Conservation (phyloP, 164 flowering plant genomes). For the Vitis rupestris region DNA sequence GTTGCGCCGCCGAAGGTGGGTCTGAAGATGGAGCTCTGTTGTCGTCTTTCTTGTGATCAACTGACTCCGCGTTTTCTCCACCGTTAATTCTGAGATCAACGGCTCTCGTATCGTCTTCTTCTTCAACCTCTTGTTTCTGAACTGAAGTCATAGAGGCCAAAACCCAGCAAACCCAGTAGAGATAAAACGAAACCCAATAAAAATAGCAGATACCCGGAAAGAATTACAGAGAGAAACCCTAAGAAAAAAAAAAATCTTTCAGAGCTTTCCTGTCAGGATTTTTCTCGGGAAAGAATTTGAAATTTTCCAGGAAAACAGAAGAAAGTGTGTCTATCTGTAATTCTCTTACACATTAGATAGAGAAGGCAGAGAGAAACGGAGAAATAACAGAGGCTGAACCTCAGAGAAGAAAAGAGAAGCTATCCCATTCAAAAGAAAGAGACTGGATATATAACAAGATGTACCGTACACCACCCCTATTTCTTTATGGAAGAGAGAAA, state of each 20-base stretch:
- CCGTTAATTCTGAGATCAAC: slow-evolving; percentile 18
- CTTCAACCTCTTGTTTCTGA: slow-evolving; percentile 30
- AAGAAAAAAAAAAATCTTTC: no score
- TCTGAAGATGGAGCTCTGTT: not conserved
- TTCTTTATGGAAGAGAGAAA: no score
- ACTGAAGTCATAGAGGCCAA: slow-evolving; percentile 23
- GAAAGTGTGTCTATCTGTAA: no score
- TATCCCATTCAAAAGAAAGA: no score
- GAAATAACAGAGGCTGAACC: no score
- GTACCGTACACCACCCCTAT: no score
- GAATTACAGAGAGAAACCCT: not conserved
- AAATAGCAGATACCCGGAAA: not conserved
- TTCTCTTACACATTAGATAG: no score
- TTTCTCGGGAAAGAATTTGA: not conserved
- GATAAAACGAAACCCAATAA: not conserved
- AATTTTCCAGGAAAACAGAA: not conserved
- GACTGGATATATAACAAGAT: no score
- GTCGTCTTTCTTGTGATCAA: not conserved
- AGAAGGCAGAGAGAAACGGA: no score
- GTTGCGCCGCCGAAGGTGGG: not conserved
- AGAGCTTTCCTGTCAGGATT: no score
- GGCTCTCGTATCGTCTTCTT: slow-evolving; percentile 19
- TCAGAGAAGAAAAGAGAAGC: no score
- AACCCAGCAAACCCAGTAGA: not conserved
- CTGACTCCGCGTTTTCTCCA: slow-evolving; percentile 5